Evolutionary conservation across 2,329 filamentous ascomycete species (phyloP), one percentile per base, ranked within the genome.

Genomic region (Ambrosiella cleistominuta): DNA sequence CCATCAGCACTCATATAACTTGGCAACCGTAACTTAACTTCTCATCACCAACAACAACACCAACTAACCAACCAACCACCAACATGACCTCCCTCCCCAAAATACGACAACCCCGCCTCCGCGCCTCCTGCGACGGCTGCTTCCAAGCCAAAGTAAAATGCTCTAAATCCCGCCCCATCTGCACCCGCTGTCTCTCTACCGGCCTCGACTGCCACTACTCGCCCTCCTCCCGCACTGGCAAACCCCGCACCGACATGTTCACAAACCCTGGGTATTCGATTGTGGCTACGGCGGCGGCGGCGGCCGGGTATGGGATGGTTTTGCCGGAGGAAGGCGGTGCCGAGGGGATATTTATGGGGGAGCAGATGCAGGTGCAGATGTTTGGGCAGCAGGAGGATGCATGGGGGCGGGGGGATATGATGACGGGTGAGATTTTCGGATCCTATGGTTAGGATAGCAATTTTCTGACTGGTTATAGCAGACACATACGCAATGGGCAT

Each of bases 101-200:
- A 60, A 63, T 67, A 61, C 68, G 69, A 39, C 69, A 71, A 62
- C 70, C 70, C 53, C 70, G 72, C 51, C 66, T 75, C 37, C 68
- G 74, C 60, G 72, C 72, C 19, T 78, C 75, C 15, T 79, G 76
- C 64, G 75, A 79, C 61, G 74, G 73, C 7, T 79, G 76, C 66
- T 77, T 78, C 64, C 66, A 76, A 17, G 75, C 75, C 61, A 79
- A 79, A 64, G 75, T 79, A 66, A 78, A 78, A 63, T 79, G 76
- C 65, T 76, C 73, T 61, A 78, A 78, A 62, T 68, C 69, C 2
- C 68, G 74, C n/a, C 76, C 76, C 1, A 71, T 77, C 54, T 79
- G 76, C 65, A 70, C 71, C n/a, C 70, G 75, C 45, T 79, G 76
- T 61, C 68, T 78, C 2, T 65, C 71, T 2, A 74, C 71, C 49